Percentiles rank a stretch among this genome's conserved stretches.
These are phyloP conservation scores for Colletotrichum brevisporum DNA, from an alignment of 2,329 filamentous ascomycete genomes.

Conservation along the genomic window DNA sequence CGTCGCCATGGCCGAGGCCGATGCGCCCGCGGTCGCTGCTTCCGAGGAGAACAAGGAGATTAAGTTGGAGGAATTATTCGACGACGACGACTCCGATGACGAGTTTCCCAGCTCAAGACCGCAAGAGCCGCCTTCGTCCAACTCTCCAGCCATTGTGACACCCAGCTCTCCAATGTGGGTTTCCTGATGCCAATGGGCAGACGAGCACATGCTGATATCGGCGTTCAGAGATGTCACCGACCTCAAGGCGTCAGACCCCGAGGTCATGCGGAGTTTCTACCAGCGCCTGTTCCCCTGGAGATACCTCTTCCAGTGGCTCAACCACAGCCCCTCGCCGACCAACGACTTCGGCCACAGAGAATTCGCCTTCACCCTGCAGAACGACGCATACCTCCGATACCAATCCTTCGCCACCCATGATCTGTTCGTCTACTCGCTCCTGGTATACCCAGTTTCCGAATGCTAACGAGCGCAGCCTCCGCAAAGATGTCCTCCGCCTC, in stretches of 20 bases:
- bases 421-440: conserved; percentile 54
- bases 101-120: conserved; percentile 69
- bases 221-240: conserved; percentile 50
- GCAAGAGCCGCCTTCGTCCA: conserved; percentile 55
- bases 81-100: conserved; percentile 71
- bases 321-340: conserved; percentile 88
- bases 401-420: conserved; percentile 75
- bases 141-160: conserved; percentile 53
- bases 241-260: conserved; percentile 76
- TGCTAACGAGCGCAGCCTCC: conserved; percentile 68
- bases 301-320: conserved; percentile 97
- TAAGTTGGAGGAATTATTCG: conserved; percentile 72
- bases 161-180: conserved; percentile 62
- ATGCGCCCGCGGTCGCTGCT: conserved; percentile 44
- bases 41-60: conserved; percentile 58
- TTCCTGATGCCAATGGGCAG: background rate
- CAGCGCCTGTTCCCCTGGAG: conserved; percentile 96
- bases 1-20: conserved; percentile 57
- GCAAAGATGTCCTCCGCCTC: conserved; percentile 89
- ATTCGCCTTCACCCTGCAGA: conserved; percentile 95
- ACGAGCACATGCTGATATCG: conserved; percentile 8
- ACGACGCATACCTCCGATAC: conserved; percentile 93
- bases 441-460: background rate
- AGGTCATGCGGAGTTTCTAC: conserved; percentile 94
- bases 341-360: conserved; percentile 94